Base-by-base conservation (phyloP, 169 alveolate genomes). In the Prorocentrum cordatum region DNA sequence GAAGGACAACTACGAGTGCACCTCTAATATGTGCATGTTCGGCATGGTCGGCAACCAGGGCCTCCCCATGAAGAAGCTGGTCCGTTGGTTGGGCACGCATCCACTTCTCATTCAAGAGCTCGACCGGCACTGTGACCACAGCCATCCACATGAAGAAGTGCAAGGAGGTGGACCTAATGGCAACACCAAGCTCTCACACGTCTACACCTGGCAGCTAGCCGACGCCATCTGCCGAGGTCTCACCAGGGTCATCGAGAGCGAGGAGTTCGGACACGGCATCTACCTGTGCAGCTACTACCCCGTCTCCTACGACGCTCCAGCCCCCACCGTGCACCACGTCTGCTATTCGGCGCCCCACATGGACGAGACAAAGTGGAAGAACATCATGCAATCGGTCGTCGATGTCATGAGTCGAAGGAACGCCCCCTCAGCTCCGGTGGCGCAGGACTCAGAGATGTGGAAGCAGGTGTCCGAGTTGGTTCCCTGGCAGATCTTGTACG, bases 191-290 rank as follows among this genome's bases (percentile, higher is more conserved):
- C 4, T 0, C 4, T 0, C 0, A 29, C 18, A 14, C 26, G 20
- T 45, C 14, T 29, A 58, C 47, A 6, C 83, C 0, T 67, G 68
- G n/a, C 68, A 39, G 5, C 36, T 72, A 0, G 83, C 35, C 3
- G 83, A 72, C n/a, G 83, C 83, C 0, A 47, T 72, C 24, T 72
- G 83, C 68, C 16, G 50, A 0, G 68, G 68, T n/a, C 47, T 45
- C 50, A 5, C 18, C n/a, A 47, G 32, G 9, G 36, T 72, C 47
- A 33, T 20, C 16, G 33, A 14, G 6, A 20, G 18, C n/a, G 83
- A 72, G 50, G 84, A 72, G 54, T 72, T 42, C 22, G 32, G 20
- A 22, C 12, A 22, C 38, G 35, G 6, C 6, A n/a, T 4, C 20
- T 1, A 18, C 6, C 0, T 4, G 50, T 39, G 50, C 24, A 2